Evolutionary conservation across 78 protist genomes (phyloP), one percentile per base, ranked within the genome.

Genomic region (Polysphondylium violaceum): DNA sequence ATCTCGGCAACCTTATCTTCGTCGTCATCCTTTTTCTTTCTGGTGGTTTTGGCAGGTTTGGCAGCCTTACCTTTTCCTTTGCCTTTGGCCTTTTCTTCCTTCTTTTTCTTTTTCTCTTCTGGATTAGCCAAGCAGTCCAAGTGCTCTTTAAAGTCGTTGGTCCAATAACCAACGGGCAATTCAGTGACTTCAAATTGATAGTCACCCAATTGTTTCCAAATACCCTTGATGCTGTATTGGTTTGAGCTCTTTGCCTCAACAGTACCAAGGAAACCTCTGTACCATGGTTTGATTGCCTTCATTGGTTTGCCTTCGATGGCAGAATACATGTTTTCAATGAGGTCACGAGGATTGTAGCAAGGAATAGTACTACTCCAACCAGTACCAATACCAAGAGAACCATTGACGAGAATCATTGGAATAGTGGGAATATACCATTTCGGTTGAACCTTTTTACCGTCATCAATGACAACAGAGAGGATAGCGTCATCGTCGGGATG

Each of bases 371-470:
- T 65, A 25, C 78, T 87, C 78, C 72, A 73, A 71, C 87, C 88
- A 3, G 86, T 79, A 60, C 91, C 75, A 21, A 85, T 74, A 72
- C 78, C 87, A 31, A 36, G 43, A 16, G 53, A 14, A 11, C 99
- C 99, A 78, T 99, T 99, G 63, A 98, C 96, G 3, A 99, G 96
- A 21, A 92, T 94, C 95, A 97, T 93, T n/a, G 99, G 99, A 19
- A 99, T 64, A 43, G 98, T 64, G 2, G 99, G 99, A 11, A 95
- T 19, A 94, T 98, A 99, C 36, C 0, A 94, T 41, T 1, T 44
- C 12, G 99, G 99, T 94, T 99, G 99, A 40, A 99, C 97, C 17
- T 8, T 1, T 87, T 87, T 83, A 6, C 99, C 99, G 11, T 99
- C 99, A 7, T 99, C 99, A 12, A 92, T 95, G 33, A 94, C 94